Base-by-base conservation (phyloP, 768 basidiomycete species). In the Hortiboletus flavorubellus region DNA sequence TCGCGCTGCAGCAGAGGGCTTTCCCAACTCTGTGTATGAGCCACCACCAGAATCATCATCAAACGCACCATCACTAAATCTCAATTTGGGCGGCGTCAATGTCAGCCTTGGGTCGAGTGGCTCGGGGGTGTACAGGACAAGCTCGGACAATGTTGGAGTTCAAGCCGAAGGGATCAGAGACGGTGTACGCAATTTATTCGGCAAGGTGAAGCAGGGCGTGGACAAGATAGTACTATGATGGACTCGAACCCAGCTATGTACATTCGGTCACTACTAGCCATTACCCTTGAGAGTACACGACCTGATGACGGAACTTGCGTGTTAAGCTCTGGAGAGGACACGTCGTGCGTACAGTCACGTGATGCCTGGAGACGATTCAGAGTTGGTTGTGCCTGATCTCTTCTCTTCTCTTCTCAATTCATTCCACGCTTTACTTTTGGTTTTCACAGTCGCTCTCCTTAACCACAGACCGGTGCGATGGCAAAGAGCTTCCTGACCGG, bases 21-120 rank as follows among this genome's bases (percentile, higher is more conserved):
- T 86, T 73, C 80, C 84, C 3, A 68, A 75, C 23, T 80, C 83
- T 8, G 85, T 89, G 38, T 91, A 84, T 65, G 88, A 85, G 49
- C 87, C 85, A 23, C 91, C 85, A 5, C 86, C 83, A 6, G 91
- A 91, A 69, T 84, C 87, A 10, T 80, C 82, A 4, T 78, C 82
- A 33, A 87, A 76, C 53, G 84, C 86, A 18, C 90, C 93, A 1
- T 80, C 86, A n/a, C 73, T 97, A 57, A 97, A 94, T 66, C 77
- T 98, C 26, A 93, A 94, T 64, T 83, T 98, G 26, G 95, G 93
- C 10, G 89, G 90, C 0, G 91, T 97, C 55, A 94, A 94, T 67
- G 84, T 97, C 41, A 93, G 87, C 59, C 80, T 97, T n/a, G 93
- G 94, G 11, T 74, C 88, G 15, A 83, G 79, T 35, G 89, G 89